Evolutionary conservation across 768 basidiomycete genomes (phyloP).

Genomic region (Boletus sensibilis): DNA sequence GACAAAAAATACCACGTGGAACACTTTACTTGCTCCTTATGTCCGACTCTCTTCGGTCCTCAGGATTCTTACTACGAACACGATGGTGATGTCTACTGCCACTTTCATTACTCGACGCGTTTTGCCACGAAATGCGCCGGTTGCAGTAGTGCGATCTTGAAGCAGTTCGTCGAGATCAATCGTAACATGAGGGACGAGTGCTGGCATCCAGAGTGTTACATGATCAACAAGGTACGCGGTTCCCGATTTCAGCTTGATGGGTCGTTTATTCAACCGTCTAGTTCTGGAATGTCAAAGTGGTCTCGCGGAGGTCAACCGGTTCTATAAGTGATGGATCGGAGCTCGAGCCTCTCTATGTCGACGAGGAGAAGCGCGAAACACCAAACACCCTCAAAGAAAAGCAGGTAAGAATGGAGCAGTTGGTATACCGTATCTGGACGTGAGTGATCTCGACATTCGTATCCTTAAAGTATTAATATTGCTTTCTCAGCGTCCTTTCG

Average conservation of each 20-base stretch:
- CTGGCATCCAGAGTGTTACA: constrained; percentile 99
- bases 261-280: constrained; percentile 33
- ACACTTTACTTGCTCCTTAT: constrained; percentile 98
- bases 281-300: constrained; percentile 99
- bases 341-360: constrained; percentile 54
- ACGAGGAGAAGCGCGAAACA: constrained; percentile 81
- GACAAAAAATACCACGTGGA: constrained; percentile 99
- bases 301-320: constrained; percentile 68
- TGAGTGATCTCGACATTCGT: constrained; percentile 39
- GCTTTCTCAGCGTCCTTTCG: constrained; percentile 70
- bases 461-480: constrained; percentile 6
- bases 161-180: constrained; percentile 99
- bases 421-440: constrained; percentile 99
- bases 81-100: constrained; percentile 96
- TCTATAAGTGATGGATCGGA: constrained; percentile 52
- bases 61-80: constrained; percentile 99
- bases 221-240: constrained; percentile 91
- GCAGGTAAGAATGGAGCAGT: constrained; percentile 92
- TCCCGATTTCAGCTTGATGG: not conserved
- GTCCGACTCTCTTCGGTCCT: constrained; percentile 93
- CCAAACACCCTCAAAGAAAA: constrained; percentile 80
- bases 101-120: constrained; percentile 98
- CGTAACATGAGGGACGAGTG: constrained; percentile 97
- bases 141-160: constrained; percentile 94
- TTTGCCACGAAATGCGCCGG: constrained; percentile 99